These are phyloP conservation scores for Dendrocalamus latiflorus DNA, from an alignment of 202 grass and related monocot species.

Conservation along the genomic window DNA sequence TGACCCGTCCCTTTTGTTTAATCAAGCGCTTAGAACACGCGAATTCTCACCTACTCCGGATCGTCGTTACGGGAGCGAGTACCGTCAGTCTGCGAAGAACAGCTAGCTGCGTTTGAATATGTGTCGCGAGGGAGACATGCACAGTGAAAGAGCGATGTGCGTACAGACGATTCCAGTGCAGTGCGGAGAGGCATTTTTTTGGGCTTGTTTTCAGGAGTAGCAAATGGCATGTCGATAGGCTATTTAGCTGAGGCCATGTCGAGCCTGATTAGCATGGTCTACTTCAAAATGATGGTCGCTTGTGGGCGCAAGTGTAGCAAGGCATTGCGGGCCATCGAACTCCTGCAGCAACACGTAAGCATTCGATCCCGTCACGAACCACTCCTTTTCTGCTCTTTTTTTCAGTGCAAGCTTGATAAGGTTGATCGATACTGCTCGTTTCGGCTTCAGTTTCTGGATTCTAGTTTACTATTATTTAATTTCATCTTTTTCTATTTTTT, in stretches of 20 bases:
- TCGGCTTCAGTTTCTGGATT: fast-evolving
- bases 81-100: not conserved
- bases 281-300: not conserved
- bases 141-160: not conserved
- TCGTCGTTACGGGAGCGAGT: not conserved
- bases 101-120: constrained; percentile 1
- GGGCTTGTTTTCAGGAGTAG: not conserved
- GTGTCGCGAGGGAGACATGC: not conserved
- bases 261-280: not conserved
- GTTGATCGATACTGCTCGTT: no score
- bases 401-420: no score
- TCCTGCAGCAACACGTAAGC: no score
- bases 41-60: no score
- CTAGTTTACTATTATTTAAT: no score
- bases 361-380: no score
- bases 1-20: not conserved
- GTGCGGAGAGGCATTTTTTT: not conserved
- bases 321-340: no score
- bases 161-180: constrained; percentile 2
- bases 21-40: not conserved
- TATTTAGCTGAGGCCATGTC: not conserved
- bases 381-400: no score
- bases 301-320: no score
- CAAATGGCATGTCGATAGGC: not conserved
- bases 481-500: no score